Evolutionary conservation across 495 filamentous ascomycete genomes (phyloP).

Genomic region (Neurospora pannonica): DNA sequence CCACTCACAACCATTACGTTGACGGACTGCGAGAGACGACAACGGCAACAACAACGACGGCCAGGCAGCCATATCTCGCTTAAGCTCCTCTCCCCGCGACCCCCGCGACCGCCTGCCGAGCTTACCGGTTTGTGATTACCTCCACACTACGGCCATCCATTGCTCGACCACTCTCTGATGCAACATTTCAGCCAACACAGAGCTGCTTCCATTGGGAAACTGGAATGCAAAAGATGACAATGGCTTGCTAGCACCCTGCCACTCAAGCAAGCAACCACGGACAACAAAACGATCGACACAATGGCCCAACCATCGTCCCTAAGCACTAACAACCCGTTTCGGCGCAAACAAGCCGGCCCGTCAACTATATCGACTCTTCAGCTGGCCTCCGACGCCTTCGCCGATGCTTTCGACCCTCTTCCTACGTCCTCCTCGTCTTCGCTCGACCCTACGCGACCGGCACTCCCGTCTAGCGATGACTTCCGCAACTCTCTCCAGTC

Average conservation of each 20-base stretch:
- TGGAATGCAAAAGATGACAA: slow-evolving; percentile 11
- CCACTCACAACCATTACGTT: neutral
- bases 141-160: neutral
- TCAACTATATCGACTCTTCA: slow-evolving; percentile 7
- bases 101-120: neutral
- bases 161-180: neutral
- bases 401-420: slow-evolving; percentile 7
- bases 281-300: neutral
- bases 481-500: slow-evolving; percentile 21
- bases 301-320: slow-evolving; percentile 27
- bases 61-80: neutral
- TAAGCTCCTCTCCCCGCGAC: neutral
- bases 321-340: slow-evolving; percentile 40
- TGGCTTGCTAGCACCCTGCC: slow-evolving; percentile 11
- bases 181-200: neutral
- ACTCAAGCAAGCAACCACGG: neutral
- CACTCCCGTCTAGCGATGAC: slow-evolving; percentile 18
- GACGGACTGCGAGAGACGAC: neutral
- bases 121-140: neutral
- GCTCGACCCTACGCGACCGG: neutral
- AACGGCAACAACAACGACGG: neutral
- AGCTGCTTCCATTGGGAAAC: slow-evolving; percentile 3
- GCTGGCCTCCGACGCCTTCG: slow-evolving; percentile 1
- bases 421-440: slow-evolving; percentile 3
- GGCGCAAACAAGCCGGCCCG: slow-evolving; percentile 24